Evolutionary conservation across 2,329 filamentous ascomycete genomes (phyloP).

Genomic region (Aspergillus ibericus): DNA sequence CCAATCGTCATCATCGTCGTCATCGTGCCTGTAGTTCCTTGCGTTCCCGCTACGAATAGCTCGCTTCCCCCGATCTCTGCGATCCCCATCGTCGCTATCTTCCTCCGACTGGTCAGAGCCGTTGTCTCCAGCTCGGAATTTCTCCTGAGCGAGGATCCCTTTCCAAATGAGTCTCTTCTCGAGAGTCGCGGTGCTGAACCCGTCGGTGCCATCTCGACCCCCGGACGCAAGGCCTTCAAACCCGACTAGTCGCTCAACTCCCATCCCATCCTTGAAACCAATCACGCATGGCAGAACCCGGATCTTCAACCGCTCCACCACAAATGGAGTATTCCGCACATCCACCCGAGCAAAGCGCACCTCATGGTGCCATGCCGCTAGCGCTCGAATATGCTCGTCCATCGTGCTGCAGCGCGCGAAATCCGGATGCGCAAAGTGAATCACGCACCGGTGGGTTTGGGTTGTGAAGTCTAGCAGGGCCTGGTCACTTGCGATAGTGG

Average conservation of each 20-base stretch:
- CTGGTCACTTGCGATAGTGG: constrained; percentile 53
- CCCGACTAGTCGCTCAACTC: constrained; percentile 46
- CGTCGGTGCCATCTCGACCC: constrained; percentile 39
- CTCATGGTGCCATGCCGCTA: constrained; percentile 42
- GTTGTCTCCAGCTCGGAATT: constrained; percentile 30
- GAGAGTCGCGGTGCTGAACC: constrained; percentile 42
- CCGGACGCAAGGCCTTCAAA: constrained; percentile 48
- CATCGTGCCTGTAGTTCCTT: constrained; percentile 41
- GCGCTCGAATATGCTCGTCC: constrained; percentile 57
- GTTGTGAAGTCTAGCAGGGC: constrained; percentile 62
- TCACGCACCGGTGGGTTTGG: constrained; percentile 56
- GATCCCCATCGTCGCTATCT: constrained; percentile 26
- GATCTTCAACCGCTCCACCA: constrained; percentile 49
- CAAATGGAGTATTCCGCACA: constrained; percentile 48
- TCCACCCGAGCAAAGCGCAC: constrained; percentile 48
- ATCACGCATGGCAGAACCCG: constrained; percentile 51
- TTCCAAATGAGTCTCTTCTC: constrained; percentile 44
- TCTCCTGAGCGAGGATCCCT: constrained; percentile 39
- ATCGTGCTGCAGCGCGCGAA: constrained; percentile 63
- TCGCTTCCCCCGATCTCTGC: constrained; percentile 17
- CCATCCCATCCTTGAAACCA: constrained; percentile 49
- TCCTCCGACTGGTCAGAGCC: constrained; percentile 27
- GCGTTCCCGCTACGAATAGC: constrained; percentile 35
- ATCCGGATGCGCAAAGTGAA: constrained; percentile 66
- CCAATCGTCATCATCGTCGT: constrained; percentile 51